Evolutionary conservation across 352 stramenopile species (phyloP).

Genomic region (Pythium biforme): DNA sequence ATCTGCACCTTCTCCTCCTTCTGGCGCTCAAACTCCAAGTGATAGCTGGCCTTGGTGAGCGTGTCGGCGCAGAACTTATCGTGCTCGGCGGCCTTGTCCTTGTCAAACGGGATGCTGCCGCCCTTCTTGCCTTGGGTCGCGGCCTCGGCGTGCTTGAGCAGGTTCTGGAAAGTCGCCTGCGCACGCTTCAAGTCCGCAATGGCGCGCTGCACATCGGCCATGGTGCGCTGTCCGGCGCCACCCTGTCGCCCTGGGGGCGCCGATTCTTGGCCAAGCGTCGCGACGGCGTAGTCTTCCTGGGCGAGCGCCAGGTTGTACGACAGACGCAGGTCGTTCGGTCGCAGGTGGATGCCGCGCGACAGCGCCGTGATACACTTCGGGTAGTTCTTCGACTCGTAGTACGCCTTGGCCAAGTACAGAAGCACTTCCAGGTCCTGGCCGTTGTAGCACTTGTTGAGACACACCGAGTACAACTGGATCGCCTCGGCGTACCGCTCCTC

Average conservation of each 20-base stretch:
- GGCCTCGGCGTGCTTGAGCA: constrained; percentile 67
- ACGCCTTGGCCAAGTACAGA: constrained; percentile 85
- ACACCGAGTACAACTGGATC: constrained; percentile 95
- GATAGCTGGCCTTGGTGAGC: constrained; percentile 83
- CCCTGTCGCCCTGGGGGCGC: constrained; percentile 33
- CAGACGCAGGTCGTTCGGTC: constrained; percentile 72
- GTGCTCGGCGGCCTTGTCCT: constrained; percentile 86
- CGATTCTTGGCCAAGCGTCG: constrained; percentile 74
- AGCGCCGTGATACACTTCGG: constrained; percentile 85
- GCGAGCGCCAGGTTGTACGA: constrained; percentile 88
- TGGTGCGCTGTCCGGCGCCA: constrained; percentile 66
- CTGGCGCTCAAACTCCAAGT: constrained; percentile 89
- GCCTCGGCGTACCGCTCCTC: constrained; percentile 96
- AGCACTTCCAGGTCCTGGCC: constrained; percentile 74
- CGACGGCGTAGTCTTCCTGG: constrained; percentile 86
- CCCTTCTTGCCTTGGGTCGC: constrained; percentile 61
- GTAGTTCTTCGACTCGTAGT: constrained; percentile 90
- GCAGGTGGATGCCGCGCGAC: constrained; percentile 75
- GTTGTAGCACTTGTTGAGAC: constrained; percentile 88
- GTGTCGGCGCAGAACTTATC: constrained; percentile 87
- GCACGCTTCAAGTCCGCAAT: constrained; percentile 84
- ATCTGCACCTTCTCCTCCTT: constrained; percentile 82
- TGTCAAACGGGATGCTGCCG: constrained; percentile 65
- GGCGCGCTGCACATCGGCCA: constrained; percentile 87
- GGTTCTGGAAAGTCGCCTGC: constrained; percentile 80